Evolutionary conservation across 805 yeast species (phyloP).

Genomic region (Wickerhamiella shivajii): DNA sequence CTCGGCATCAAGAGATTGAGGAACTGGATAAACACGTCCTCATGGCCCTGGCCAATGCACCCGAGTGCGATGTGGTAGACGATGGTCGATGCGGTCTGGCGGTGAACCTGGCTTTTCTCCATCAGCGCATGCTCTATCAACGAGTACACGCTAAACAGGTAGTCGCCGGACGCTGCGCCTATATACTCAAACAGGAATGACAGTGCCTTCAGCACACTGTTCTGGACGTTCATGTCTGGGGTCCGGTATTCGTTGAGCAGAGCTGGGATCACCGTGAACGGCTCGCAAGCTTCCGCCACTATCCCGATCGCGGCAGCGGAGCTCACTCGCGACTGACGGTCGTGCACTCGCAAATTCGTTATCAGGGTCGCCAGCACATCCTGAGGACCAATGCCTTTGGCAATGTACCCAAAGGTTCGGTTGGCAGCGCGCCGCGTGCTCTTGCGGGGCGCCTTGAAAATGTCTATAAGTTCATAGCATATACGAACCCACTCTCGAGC

Average conservation of each 20-base stretch:
- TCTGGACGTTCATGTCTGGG: conserved; percentile 86
- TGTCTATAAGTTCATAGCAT: conserved; percentile 77
- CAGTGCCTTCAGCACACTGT: conserved; percentile 84
- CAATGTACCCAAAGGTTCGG: conserved; percentile 78
- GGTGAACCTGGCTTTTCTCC: conserved; percentile 79
- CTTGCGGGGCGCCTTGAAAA: conserved; percentile 68
- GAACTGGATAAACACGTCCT: conserved; percentile 71
- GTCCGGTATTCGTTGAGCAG: conserved; percentile 88
- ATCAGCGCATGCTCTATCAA: conserved; percentile 78
- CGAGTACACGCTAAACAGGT: conserved; percentile 66
- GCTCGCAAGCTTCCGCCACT: conserved; percentile 85
- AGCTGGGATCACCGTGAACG: conserved; percentile 88
- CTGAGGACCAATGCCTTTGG: conserved; percentile 89
- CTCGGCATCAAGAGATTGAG: conserved; percentile 78
- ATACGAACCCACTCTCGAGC: conserved; percentile 97
- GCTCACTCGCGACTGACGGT: conserved; percentile 89
- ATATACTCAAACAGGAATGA: conserved; percentile 87
- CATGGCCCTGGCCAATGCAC: conserved; percentile 58
- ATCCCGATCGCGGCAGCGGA: conserved; percentile 97
- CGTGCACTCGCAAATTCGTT: conserved; percentile 79
- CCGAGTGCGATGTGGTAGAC: conserved; percentile 70
- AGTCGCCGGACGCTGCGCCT: conserved; percentile 66
- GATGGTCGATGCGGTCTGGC: conserved; percentile 90
- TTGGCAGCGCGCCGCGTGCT: conserved; percentile 74
- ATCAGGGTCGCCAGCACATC: conserved; percentile 76